A percentile compares a stretch with the other conserved stretches of the same genome.
Evolutionary conservation across 1,139 yeast genomes (phyloP).

Genomic region (Pneumocystis wakefieldiae): DNA sequence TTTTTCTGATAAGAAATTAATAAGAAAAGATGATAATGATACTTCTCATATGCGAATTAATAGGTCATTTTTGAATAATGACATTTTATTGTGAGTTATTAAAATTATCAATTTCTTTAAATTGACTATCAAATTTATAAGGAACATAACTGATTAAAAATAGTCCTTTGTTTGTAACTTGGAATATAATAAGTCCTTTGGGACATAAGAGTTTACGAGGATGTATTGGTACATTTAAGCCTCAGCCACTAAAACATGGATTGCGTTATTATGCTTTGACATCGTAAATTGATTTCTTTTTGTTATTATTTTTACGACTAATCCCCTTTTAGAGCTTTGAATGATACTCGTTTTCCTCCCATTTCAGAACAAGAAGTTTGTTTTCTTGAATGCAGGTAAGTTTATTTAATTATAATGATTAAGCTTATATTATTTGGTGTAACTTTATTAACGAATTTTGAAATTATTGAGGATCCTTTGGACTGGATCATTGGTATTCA

Average conservation of each 20-base stretch:
- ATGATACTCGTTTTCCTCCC: conserved; percentile 66
- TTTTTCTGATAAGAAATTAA: neutral
- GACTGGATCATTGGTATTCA: conserved; percentile 77
- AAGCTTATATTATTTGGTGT: conserved; percentile 31
- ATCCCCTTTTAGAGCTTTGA: conserved; percentile 33
- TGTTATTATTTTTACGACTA: neutral
- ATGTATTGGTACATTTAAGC: conserved; percentile 76
- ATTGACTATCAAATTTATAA: neutral
- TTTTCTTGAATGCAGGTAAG: conserved; percentile 29
- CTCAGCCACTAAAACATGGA: conserved; percentile 39
- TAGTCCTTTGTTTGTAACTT: conserved; percentile 1
- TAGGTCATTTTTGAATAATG: neutral
- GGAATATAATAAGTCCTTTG: neutral
- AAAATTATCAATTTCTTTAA: neutral
- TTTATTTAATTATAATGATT: conserved; percentile 1
- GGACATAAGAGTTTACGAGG: conserved; percentile 46
- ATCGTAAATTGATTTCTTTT: conserved; percentile 27
- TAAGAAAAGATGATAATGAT: neutral
- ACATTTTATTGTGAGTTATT: neutral
- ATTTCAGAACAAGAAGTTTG: conserved; percentile 44
- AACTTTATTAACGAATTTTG: conserved; percentile 52
- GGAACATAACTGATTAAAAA: neutral
- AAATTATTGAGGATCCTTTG: conserved; percentile 32
- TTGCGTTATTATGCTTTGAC: conserved; percentile 46
- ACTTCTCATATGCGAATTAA: neutral